Conservation (phyloP, 345 rosid genomes). For the Boechera divaricarpa region DNA sequence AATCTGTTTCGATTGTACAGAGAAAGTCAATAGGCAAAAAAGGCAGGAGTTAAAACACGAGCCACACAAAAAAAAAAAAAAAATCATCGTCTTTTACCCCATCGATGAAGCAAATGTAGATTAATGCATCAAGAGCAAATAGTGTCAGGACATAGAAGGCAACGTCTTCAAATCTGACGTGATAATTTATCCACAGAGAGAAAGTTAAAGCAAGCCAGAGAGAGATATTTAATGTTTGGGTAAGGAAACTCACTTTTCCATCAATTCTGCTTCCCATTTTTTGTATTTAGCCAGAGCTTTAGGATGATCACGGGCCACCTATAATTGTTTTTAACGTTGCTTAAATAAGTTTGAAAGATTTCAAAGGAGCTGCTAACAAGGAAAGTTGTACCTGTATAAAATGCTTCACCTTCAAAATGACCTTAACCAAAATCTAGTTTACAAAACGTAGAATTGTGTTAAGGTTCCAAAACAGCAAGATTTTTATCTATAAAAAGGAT, state of each 20-base stretch:
- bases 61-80: too few species aligned
- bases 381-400: not conserved
- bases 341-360: not conserved
- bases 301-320: not conserved
- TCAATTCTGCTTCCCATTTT: slow-evolving; percentile 17
- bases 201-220: not conserved
- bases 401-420: not conserved
- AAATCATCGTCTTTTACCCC: slow-evolving; percentile 44
- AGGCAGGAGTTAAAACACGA: not conserved
- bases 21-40: not conserved
- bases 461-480: not conserved
- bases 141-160: slow-evolving; percentile 47
- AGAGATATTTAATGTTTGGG: not conserved
- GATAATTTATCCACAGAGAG: not conserved
- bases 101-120: slow-evolving; percentile 52
- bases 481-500: not conserved
- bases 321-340: not conserved
- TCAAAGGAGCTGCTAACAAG: not conserved
- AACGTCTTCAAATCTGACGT: slow-evolving; percentile 46
- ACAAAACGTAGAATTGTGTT: not conserved
- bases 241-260: slow-evolving; percentile 6
- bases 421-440: not conserved
- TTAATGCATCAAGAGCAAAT: slow-evolving; percentile 46
- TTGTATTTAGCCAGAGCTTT: slow-evolving; percentile 7
- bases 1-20: slow-evolving; percentile 43